These are phyloP conservation scores for Castanea crenata DNA, from an alignment of 306 rosid species.

Conservation along the genomic window DNA sequence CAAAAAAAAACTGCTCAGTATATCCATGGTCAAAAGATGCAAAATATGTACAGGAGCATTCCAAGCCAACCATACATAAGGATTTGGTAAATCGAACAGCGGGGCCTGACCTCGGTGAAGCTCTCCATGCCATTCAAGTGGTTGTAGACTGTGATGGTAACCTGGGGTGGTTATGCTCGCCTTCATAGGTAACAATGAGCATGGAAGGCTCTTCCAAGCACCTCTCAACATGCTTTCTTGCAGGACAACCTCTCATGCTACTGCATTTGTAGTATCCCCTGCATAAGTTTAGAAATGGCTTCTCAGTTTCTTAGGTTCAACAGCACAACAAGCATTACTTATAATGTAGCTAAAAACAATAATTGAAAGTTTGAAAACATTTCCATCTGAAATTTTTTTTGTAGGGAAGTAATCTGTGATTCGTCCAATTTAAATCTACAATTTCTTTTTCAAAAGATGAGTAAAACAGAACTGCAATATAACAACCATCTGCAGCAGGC, in stretches of 20 bases:
- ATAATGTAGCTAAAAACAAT: neutral
- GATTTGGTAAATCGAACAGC: conserved; percentile 18
- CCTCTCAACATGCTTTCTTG: conserved; percentile 98
- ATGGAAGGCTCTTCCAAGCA: conserved; percentile 93
- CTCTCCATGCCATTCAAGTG: conserved; percentile 47
- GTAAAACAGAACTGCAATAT: conserved; percentile 5
- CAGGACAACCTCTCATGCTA: conserved; percentile 99
- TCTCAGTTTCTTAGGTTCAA: conserved; percentile 12
- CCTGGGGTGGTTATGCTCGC: conserved; percentile 91
- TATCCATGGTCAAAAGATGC: conserved; percentile 46
- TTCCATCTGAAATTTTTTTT: neutral
- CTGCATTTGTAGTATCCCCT: conserved; percentile 99
- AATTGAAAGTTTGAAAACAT: neutral
- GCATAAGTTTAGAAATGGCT: conserved; percentile 20
- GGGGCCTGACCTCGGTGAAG: conserved; percentile 34
- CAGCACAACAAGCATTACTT: neutral
- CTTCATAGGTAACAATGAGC: conserved; percentile 97
- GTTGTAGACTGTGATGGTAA: conserved; percentile 75
- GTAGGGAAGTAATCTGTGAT: neutral
- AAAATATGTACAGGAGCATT: conserved; percentile 71
- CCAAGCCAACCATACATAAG: conserved; percentile 42
- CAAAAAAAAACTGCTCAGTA: conserved; percentile 32
- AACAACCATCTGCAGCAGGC: neutral
- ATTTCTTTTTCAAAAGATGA: neutral
- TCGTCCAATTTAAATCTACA: conserved; percentile 12